Conservation (phyloP, 2,329 filamentous ascomycete genomes). For the Hymenoscyphus salicellus region DNA sequence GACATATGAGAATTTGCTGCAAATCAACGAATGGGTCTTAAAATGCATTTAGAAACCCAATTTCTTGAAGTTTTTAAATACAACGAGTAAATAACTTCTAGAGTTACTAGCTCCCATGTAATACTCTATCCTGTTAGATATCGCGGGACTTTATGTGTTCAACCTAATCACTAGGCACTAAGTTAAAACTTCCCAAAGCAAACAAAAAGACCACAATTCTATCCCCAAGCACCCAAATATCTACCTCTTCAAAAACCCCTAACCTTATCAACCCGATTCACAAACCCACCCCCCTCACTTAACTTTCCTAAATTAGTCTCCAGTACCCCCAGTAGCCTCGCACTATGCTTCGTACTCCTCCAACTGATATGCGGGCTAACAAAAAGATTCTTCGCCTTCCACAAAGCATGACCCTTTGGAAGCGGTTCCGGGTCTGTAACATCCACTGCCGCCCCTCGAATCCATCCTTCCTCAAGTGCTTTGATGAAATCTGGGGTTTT, state of each 20-base stretch:
- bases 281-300: constrained; percentile 1
- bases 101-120: too few species aligned
- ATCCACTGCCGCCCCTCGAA: constrained; percentile 67
- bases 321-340: constrained; percentile 5
- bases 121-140: too few species aligned
- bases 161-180: too few species aligned
- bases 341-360: constrained; percentile 1
- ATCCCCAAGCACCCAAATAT: too few species aligned
- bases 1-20: too few species aligned
- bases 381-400: constrained; percentile 66
- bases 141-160: too few species aligned
- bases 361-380: constrained; percentile 51
- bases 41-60: too few species aligned
- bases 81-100: too few species aligned
- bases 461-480: constrained; percentile 47
- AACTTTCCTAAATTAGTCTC: constrained; percentile 7
- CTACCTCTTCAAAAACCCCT: not conserved
- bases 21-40: too few species aligned
- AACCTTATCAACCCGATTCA: constrained; percentile 12
- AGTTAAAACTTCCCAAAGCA: too few species aligned
- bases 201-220: too few species aligned
- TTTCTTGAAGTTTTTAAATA: too few species aligned
- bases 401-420: constrained; percentile 64
- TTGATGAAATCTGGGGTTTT: constrained; percentile 55
- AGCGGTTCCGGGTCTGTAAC: constrained; percentile 79